Evolutionary conservation across 1,284 basidiomycete genomes (phyloP).

Genomic region (Heterobasidion parviporum): DNA sequence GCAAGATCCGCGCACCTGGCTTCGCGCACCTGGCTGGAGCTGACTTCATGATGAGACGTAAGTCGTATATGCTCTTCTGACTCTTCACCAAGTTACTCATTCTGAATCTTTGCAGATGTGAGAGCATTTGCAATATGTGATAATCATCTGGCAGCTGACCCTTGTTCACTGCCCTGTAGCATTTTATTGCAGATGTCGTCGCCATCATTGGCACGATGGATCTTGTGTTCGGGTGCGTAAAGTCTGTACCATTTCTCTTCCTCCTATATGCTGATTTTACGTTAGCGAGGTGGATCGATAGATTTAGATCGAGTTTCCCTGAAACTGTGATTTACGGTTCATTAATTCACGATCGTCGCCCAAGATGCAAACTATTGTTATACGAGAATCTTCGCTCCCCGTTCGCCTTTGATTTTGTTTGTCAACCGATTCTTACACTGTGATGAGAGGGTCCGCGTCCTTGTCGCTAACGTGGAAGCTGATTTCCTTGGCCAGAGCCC

Average conservation of each 20-base stretch:
- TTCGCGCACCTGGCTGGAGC: slow-evolving; percentile 90
- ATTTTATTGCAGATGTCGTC: slow-evolving; percentile 87
- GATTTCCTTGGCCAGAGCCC: slow-evolving; percentile 19
- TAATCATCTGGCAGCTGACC: slow-evolving; percentile 13
- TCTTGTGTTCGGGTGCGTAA: slow-evolving; percentile 73
- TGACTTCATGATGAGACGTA: slow-evolving; percentile 93
- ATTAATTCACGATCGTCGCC: background rate
- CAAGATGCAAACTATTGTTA: background rate
- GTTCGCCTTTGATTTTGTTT: no score
- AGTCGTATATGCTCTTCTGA: slow-evolving; percentile 19
- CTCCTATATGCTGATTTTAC: background rate
- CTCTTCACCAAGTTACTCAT: background rate
- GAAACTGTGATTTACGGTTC: background rate
- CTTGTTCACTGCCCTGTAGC: slow-evolving; percentile 33
- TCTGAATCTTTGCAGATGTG: slow-evolving; percentile 37
- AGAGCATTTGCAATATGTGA: slow-evolving; percentile 18
- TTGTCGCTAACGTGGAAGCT: slow-evolving; percentile 50
- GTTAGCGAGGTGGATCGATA: slow-evolving; percentile 36
- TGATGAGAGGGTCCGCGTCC: slow-evolving; percentile 54
- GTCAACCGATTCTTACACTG: slow-evolving; percentile 27
- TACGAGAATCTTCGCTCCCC: no score
- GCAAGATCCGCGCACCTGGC: slow-evolving; percentile 90
- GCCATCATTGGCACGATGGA: slow-evolving; percentile 94
- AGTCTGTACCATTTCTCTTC: background rate
- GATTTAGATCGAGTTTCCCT: background rate